Conservation (phyloP, 1,284 basidiomycete genomes). For the Ganoderma boninense region DNA sequence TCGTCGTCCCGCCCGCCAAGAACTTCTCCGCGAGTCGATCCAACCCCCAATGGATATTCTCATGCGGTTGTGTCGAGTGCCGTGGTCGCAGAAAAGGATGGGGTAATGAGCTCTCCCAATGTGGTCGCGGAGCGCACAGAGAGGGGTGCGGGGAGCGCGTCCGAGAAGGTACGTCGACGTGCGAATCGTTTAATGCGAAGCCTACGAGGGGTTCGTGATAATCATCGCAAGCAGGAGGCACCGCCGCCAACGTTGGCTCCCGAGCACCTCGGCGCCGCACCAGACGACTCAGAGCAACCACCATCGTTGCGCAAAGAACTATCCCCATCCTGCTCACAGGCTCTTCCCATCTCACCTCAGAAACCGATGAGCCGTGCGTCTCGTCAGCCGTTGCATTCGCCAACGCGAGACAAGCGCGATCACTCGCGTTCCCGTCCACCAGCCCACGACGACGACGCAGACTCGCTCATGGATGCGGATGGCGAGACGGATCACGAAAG, state of each 20-base stretch:
- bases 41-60: background rate
- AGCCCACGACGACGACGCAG: slow-evolving; percentile 1
- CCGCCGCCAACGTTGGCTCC: too few relatives aligned
- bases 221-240: too few relatives aligned
- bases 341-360: too few relatives aligned
- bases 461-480: slow-evolving; percentile 23
- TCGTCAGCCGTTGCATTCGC: too few relatives aligned
- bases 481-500: slow-evolving; percentile 31
- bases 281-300: too few relatives aligned
- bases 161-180: slow-evolving; percentile 19
- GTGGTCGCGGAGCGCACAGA: background rate
- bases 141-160: slow-evolving; percentile 2
- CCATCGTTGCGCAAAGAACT: too few relatives aligned
- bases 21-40: background rate
- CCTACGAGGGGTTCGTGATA: background rate
- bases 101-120: too few relatives aligned
- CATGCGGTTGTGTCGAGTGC: background rate
- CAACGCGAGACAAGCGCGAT: background rate
- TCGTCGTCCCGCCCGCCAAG: slow-evolving; percentile 9
- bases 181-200: background rate
- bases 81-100: background rate
- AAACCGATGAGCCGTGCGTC: too few relatives aligned
- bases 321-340: too few relatives aligned
- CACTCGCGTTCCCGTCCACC: background rate
- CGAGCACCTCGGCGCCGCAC: too few relatives aligned